Evolutionary conservation across 352 stramenopile genomes (phyloP), one percentile per base, ranked within the genome.

Genomic region (Phytophthora litchii): DNA sequence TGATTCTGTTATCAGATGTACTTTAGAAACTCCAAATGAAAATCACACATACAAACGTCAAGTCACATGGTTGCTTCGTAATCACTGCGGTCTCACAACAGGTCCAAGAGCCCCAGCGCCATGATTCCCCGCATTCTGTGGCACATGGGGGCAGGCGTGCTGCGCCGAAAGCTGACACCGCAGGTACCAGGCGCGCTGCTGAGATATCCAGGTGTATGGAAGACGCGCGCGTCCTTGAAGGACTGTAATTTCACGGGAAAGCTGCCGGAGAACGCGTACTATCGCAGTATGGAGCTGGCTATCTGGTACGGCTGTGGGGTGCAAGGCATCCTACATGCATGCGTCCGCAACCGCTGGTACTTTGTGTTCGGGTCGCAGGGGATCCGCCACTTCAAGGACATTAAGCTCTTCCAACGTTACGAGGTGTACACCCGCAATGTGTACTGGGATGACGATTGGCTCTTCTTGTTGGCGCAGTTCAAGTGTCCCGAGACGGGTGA

Each of bases 381-480:
- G 16, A 76, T 91, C 35, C 82, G 79, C 20, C 73, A 86, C 50
- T 82, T 77, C 62, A 72, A 83, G 40, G 67, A 76, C 53, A 88
- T 91, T 48, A 51, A 56, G 25, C 66, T 76, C 19, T 71, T 81
- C 20, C 75, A 85, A 54, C 67, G 65, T 21, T 88, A 76, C 46
- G 82, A 91, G 50, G 64, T 91, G 23, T 77, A 89, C 67, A 85
- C 77, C 27, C 78, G 77, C 45, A 88, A 82, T 38, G 70, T 88
- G 34, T 85, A 88, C 53, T 89, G 79, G 79, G 77, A 88, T 54
- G 77, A 88, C 67, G 65, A 78, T 53, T 91, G 82, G 82, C 72
- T 91, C 48, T 89, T 83, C 56, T 52, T 89, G 11, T 59, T 86
- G 19, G 70, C 75, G 34, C 79, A 88, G 53, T 89, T 91, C 51